Evolutionary conservation across 23 red algal genomes (phyloP), one percentile per base, ranked within the genome.

Genomic region (Gracilaria vermiculophylla): DNA sequence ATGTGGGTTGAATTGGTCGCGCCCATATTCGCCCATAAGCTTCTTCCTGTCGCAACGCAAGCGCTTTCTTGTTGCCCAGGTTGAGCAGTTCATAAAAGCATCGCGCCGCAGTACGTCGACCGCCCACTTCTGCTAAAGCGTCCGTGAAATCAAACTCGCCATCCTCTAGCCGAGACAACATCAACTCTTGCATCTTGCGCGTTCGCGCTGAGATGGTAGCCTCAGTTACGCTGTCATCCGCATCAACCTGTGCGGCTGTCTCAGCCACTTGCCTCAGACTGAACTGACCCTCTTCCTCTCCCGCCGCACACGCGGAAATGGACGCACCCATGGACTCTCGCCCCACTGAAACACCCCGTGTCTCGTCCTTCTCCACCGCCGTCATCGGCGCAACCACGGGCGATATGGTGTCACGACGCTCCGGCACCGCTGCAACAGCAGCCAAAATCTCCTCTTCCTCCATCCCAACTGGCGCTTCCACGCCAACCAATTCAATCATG

Each of bases 81-180:
- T 75, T 88, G 20, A 88, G 65, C 41, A 88, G 28, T 55, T 88
- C 83, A 33, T 88, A 88, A 88, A 88, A 88, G 32, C 58, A 61
- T 16, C 83, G 37, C 19, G 83, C 66, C 5, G 70, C 83, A 48
- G 70, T 88, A 21, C 70, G 66, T 57, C 83, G 21, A 43, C 64
- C 64, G 13, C 64, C 64, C 1, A 70, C 64, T 70, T 70, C 64
- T 5, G 34, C 64, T 23, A 70, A 35, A 39, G 64, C 64, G 14
- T 70, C 35, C 1, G 67, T 75, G 19, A 88, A 40, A 77, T 77
- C 69, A 16, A 70, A 70, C 13, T 70, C 64, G 42, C 64, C 64
- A 31, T 47, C 42, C 69, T 88, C 67, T 4, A 57, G 16, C n/a
- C 62, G 54, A 9, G 65, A 48, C 10, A 44, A 6, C 3, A 88